Evolutionary conservation across 2,329 filamentous ascomycete genomes (phyloP), one percentile per base, ranked within the genome.

Genomic region (Talaromyces sp.): DNA sequence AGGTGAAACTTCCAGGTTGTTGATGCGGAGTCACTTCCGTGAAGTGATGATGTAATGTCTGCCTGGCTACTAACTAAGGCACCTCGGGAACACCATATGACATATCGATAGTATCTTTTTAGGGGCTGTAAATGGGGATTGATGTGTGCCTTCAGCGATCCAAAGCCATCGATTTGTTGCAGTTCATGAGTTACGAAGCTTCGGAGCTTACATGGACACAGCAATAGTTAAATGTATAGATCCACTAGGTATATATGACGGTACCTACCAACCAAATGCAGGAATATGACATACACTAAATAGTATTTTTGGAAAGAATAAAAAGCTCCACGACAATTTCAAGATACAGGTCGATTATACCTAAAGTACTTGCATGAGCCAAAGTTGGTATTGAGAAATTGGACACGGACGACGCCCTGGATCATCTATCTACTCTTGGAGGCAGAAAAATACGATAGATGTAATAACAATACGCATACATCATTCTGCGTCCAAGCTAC

Each of bases 381-480:
- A 2, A 54, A 33, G 2, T 19, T 19, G 49, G 13, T 2, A 5
- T 33, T 27, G 13, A 52, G 27, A 52, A 2, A 31, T 50, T 8
- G 13, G 35, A 37, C 9, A 37, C 35, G 35, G 5, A 50, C 47
- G 47, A 52, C 19, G 49, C 27, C 27, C 14, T 54, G 16, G 35
- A 54, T 11, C 5, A 14, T 49, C 27, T 31, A 31, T 7, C 27
- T 31, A 31, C 27, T 6, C 4, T 0, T 4, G 13, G 2, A 27
- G 3, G 13, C 5, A 27, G 14, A 19, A 54, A 54, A 35, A 19
- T 54, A 54, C 50, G 50, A 54, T 37, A 13, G 31, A 14, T 24
- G 59, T 50, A 54, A 59, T 59, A 22, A 43, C 56, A 27, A 24
- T 59, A 59, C 56, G 19, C 19, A 45, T 59, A 59, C 56, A 27